Evolutionary conservation across 768 basidiomycete species (phyloP), one percentile per base, ranked within the genome.

Genomic region (Trametes maxima): DNA sequence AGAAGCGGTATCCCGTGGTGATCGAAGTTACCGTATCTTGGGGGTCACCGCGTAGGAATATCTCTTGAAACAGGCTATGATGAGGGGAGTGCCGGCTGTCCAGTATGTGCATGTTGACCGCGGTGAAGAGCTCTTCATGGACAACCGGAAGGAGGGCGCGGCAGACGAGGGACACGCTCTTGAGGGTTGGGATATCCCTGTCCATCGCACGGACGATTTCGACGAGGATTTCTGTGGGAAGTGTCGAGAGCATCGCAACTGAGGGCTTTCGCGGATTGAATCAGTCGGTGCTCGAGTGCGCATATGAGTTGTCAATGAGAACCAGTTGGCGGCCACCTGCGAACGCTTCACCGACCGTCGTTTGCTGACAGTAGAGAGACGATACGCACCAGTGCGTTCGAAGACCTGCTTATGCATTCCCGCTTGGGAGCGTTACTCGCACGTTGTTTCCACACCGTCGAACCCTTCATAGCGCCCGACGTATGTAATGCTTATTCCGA

Each of bases 41-140:
- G 40, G 14, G 40, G 40, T n/a, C 49, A 16, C 8, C 33, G 16
- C 47, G n/a, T 19, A 57, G n/a, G 11, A 47, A 33, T 12, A 37
- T 1, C 6, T 47, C 35, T 28, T 19, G 8, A 3, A 19, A n/a
- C 14, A 57, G 45, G 36, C 28, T 8, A 33, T 57, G 46, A 3
- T 19, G n/a, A 7, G 12, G 13, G 13, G 39, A 36, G 36, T 13
- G 37, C 11, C 16, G 33, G 16, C 48, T n/a, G 2, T 16, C 28
- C 12, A 57, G 33, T 3, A 19, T 33, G 11, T 35, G 28, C 17
- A 17, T 7, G 45, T 45, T 17, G n/a, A 57, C 46, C 12, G 39
- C 55, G 8, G 46, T 36, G 45, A 57, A 57, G 45, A 57, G 55
- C n/a, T 36, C 28, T 33, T 48, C 45, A 33, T 45, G 55, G 1